phyloP scores from a whole-genome alignment of 768 basidiomycete genomes.

The Leccinum uliginosum region DNA sequence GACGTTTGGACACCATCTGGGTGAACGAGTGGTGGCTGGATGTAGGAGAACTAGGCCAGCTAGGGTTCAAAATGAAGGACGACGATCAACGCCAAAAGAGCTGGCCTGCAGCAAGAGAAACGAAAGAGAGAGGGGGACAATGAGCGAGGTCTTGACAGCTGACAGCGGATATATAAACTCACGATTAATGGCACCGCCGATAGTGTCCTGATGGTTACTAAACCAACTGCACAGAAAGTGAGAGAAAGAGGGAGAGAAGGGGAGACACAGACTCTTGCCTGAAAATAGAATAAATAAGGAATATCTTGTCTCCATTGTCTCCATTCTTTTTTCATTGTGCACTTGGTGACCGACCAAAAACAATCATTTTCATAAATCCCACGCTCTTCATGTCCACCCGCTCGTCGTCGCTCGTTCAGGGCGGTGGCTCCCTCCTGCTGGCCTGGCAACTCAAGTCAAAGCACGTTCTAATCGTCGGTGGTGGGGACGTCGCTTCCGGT shows the following conservation, averaged over 20 bases:
- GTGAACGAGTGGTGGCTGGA: neutral
- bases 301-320: constrained; percentile 16
- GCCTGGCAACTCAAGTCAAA: constrained; percentile 91
- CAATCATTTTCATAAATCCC: neutral
- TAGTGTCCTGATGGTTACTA: constrained; percentile 8
- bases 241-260: neutral
- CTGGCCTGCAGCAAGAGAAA: constrained; percentile 39
- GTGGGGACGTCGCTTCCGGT: constrained; percentile 87
- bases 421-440: constrained; percentile 77
- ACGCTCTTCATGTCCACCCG: constrained; percentile 8
- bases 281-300: neutral
- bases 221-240: neutral
- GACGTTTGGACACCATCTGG: constrained; percentile 65
- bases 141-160: neutral
- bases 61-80: constrained; percentile 37
- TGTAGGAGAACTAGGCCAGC: constrained; percentile 35
- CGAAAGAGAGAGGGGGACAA: neutral
- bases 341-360: constrained; percentile 4
- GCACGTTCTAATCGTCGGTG: constrained; percentile 86
- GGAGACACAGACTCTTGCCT: too few species aligned
- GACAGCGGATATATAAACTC: constrained; percentile 13
- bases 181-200: neutral
- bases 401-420: constrained; percentile 13
- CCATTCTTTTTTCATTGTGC: constrained; percentile 6
- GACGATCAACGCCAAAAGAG: constrained; percentile 68